Evolutionary conservation across 2,329 filamentous ascomycete species (phyloP), one percentile per base, ranked within the genome.

Genomic region (Fusarium piperis): DNA sequence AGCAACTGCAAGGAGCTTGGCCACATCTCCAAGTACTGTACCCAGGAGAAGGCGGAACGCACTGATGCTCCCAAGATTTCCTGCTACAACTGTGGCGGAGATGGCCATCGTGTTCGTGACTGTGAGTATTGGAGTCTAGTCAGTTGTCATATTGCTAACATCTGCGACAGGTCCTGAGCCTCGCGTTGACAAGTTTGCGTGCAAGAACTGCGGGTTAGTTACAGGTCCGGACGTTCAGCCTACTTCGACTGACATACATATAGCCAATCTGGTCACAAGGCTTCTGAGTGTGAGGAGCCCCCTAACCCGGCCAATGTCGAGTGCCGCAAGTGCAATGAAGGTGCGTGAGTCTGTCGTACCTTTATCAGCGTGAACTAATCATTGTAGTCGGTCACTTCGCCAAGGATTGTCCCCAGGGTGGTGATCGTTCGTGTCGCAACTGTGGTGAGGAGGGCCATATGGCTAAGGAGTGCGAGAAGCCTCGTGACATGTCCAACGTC

Each of bases 21-120:
- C 0, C 92, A 94, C 68, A 84, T 82, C 30, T 74, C 82, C n/a
- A 91, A 89, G 80, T 77, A 80, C 57, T 94, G 92, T 77, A 83
- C 86, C 3, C 79, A 90, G 76, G 90, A 92, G 69, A 85, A 84
- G 70, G 67, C 78, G 0, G 89, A 91, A 76, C 81, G 77, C 26
- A 77, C 79, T 3, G 81, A 86, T 41, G 75, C 80, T 15, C 74
- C 84, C 38, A 81, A 82, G 20, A 86, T 92, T 55, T 84, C 83
- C 52, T 94, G 92, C 78, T 87, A 84, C 81, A 91, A 93, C 81
- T 94, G 92, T 71, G 82, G 86, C 5, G 84, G 86, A 39, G 81
- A 84, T 28, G 91, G 91, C 11, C 92, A 94, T 75, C 90, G 91
- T 64, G 81, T 91, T 58, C 89, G 92, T 58, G 91, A 94, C 72